Percentiles rank a stretch among this genome's conserved stretches.
These are phyloP conservation scores for Scleroderma bovista DNA, from an alignment of 768 basidiomycete genomes.

Conservation along the genomic window DNA sequence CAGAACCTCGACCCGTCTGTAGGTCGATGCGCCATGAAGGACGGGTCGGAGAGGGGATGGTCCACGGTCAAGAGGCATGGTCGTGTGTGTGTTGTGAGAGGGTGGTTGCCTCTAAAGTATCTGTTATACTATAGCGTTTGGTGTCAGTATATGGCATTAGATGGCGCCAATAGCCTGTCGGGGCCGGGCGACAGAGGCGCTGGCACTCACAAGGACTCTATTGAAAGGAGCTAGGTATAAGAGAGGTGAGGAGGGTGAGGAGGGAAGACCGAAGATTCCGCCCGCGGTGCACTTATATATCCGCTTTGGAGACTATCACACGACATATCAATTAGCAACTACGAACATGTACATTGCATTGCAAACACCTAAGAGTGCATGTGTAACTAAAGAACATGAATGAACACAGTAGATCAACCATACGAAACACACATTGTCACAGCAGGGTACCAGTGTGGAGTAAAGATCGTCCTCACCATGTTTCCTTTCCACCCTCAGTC, in stretches of 20 bases:
- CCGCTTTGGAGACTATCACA: too few species aligned
- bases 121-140: too few species aligned
- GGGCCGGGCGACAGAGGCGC: neutral
- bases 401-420: conserved; percentile 3
- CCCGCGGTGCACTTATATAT: too few species aligned
- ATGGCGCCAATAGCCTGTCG: neutral
- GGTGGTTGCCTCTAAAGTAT: neutral
- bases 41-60: conserved; percentile 50
- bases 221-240: neutral
- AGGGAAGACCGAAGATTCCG: neutral
- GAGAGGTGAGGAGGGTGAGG: neutral
- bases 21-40: conserved; percentile 40
- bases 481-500: conserved; percentile 8
- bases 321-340: neutral
- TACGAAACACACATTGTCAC: conserved; percentile 8
- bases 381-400: conserved; percentile 9
- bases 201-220: conserved; percentile 1
- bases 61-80: conserved; percentile 29
- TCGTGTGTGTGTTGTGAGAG: too few species aligned
- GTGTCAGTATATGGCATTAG: too few species aligned
- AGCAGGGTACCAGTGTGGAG: neutral
- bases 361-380: neutral
- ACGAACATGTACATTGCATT: conserved; percentile 6
- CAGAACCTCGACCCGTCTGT: conserved; percentile 42
- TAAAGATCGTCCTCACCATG: neutral